Percentiles rank a stretch among this genome's conserved stretches.
These are phyloP conservation scores for Thymus mandschuricus DNA, from an alignment of 257 asterid species.

Conservation along the genomic window DNA sequence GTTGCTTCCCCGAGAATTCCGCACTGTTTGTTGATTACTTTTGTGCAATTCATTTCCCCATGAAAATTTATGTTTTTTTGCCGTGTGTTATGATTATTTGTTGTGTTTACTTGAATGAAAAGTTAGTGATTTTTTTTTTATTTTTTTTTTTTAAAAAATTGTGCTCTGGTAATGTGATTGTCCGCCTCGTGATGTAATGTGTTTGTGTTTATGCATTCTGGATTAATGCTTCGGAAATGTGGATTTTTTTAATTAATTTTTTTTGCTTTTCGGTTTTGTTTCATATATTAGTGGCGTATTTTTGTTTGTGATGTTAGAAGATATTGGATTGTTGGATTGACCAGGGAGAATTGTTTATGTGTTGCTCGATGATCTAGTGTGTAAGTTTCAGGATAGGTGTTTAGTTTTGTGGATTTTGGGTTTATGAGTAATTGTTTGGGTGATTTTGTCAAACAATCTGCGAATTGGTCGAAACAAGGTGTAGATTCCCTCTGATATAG, in stretches of 20 bases:
- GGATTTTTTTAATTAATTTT: background rate
- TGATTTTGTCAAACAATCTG: background rate
- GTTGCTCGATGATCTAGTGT: background rate
- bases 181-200: background rate
- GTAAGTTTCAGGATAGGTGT: background rate
- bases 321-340: conserved; percentile 18
- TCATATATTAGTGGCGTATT: background rate
- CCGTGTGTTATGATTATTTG: background rate
- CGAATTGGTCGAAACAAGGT: conserved; percentile 5
- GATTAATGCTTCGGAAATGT: conserved; percentile 1
- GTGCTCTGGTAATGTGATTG: background rate
- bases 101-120: conserved; percentile 8
- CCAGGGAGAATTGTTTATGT: background rate
- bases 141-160: background rate
- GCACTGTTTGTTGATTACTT: background rate
- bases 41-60: background rate
- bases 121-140: background rate
- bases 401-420: conserved; percentile 5
- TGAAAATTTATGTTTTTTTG: background rate
- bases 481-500: background rate
- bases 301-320: conserved; percentile 16
- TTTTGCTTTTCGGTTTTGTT: background rate
- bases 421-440: background rate
- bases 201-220: conserved; percentile 3
- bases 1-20: background rate